Base-by-base conservation (phyloP, 2,329 filamentous ascomycete genomes). In the Leptosphaerulina australis region DNA sequence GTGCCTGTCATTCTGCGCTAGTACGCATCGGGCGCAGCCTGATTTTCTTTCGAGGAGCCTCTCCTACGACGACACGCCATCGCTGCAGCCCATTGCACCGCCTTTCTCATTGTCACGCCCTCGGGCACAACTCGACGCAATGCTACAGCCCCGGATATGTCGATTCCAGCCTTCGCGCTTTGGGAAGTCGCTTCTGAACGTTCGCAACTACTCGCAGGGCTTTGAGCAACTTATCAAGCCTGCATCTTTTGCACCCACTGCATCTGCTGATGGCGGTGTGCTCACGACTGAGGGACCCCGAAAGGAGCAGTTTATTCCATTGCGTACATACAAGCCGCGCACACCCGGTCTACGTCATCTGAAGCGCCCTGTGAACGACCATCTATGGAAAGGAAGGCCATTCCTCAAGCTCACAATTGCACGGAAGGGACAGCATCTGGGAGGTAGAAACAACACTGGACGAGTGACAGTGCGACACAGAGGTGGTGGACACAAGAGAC, bases 291-390 rank as follows among this genome's bases (percentile, higher is more conserved):
- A 66, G 37, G 63, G 66, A 35, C 53, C 67, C 5, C 62, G 69
- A 4, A 67, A 63, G 29, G 69, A 73, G 15, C 57, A 64, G 33
- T 71, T 71, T 54, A 74, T 78, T 53, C 71, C 75, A 24, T 72
- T 97, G 73, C 86, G 90, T 64, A 94, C 89, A 44, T 99, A 97
- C 75, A 97, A 90, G 73, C 94, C 94, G 26, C 86, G 91, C 64
- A 97, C 94, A 0, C 93, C 93, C 10, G 94, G 94, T 82, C 75
- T 96, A 51, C 87, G 94, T 67, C 94, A 99, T 83, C 79, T 99
- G 59, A 88, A 88, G 73, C 85, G 94, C 33, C 91, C 94, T 11
- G 87, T 97, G 75, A 97, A 97, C 75, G 91, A 97, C 67, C 94
- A 99, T 74, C 79, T 99, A 35, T 97, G 91, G 91, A 97, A 96